These are phyloP conservation scores for Sutorius australiensis DNA, from an alignment of 768 basidiomycete species.

Conservation along the genomic window DNA sequence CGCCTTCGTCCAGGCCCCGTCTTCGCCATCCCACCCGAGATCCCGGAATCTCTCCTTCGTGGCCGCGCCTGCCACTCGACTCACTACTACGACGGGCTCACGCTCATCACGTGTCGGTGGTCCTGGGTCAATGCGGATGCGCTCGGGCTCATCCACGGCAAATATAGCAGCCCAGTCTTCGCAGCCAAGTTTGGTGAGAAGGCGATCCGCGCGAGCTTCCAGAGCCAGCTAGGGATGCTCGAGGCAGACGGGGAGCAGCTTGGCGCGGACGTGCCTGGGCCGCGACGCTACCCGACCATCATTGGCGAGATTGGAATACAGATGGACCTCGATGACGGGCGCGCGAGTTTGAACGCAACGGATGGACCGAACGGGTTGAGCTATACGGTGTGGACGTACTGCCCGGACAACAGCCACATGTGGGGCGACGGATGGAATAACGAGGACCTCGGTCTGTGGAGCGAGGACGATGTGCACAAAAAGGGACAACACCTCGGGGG, in stretches of 20 bases:
- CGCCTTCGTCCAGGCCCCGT: conserved; percentile 92
- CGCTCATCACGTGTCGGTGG: conserved; percentile 90
- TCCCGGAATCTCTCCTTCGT: conserved; percentile 52
- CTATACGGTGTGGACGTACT: conserved; percentile 89
- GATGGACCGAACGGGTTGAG: conserved; percentile 75
- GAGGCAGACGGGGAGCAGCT: conserved; percentile 69
- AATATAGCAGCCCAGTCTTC: conserved; percentile 61
- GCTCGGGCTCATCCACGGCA: conserved; percentile 83
- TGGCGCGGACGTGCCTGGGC: conserved; percentile 29
- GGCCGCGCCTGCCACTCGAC: conserved; percentile 71
- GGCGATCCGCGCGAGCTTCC: conserved; percentile 77
- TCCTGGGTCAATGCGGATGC: conserved; percentile 96
- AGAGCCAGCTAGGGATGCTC: conserved; percentile 77
- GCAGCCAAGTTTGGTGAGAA: conserved; percentile 80
- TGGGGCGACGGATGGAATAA: conserved; percentile 98
- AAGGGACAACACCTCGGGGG: neutral
- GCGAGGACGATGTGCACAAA: conserved; percentile 58
- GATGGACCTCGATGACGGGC: conserved; percentile 88
- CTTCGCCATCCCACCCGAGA: conserved; percentile 70
- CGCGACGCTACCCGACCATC: conserved; percentile 67
- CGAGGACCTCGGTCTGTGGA: conserved; percentile 92
- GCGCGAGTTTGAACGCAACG: conserved; percentile 66
- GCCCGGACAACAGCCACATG: conserved; percentile 72
- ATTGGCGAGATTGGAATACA: conserved; percentile 97
- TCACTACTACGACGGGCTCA: conserved; percentile 95